phyloP scores from a whole-genome alignment of 345 rosid species.

The Arabidopsis thaliana region TAIR10.1 NC_003070.9:26017001-26017500 shows the following conservation, averaged over 20 bases:
- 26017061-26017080: constrained; percentile 71
- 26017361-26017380: constrained; percentile 83
- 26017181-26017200: constrained; percentile 78
- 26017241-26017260: constrained; percentile 65
- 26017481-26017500: constrained; percentile 84
- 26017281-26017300: constrained; percentile 88
- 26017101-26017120: constrained; percentile 89
- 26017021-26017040: constrained; percentile 78
- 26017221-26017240: constrained; percentile 82
- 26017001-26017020: constrained; percentile 87
- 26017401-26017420: background rate
- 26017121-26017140: constrained; percentile 85
- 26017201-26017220: constrained; percentile 74
- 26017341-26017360: constrained; percentile 78
- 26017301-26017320: constrained; percentile 64
- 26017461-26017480: constrained; percentile 93
- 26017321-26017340: constrained; percentile 86
- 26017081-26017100: constrained; percentile 73
- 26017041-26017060: constrained; percentile 69
- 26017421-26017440: constrained; percentile 33
- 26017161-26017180: constrained; percentile 93
- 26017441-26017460: constrained; percentile 41
- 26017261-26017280: constrained; percentile 63
- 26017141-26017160: constrained; percentile 86
- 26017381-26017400: constrained; percentile 54